These are phyloP conservation scores for Myriangium duriaei DNA, from an alignment of 2,329 filamentous ascomycete species.

Conservation along the genomic window DNA sequence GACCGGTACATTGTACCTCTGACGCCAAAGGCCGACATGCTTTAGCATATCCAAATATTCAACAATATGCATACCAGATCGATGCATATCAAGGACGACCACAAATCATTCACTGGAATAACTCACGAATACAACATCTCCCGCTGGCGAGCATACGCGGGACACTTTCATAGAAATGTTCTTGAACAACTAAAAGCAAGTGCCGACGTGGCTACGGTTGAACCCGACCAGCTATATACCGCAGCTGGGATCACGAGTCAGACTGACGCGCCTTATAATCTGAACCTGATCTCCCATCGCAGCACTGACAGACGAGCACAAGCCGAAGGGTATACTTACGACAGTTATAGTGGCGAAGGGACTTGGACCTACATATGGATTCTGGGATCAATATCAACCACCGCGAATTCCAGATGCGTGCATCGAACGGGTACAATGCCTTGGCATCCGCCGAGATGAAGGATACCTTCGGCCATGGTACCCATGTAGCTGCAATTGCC, in stretches of 20 bases:
- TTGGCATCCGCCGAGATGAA: slow-evolving; percentile 19
- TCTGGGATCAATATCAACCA: slow-evolving; percentile 17
- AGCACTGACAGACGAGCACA: too few species aligned
- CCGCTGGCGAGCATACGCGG: too few species aligned
- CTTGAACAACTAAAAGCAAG: slow-evolving; percentile 10
- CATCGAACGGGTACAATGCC: slow-evolving; percentile 22
- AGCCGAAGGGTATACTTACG: slow-evolving; percentile 11
- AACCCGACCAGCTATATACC: slow-evolving; percentile 10
- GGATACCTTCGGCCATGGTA: slow-evolving; percentile 49
- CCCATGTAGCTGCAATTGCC: slow-evolving; percentile 51
- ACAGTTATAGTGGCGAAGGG: too few species aligned
- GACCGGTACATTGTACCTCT: too few species aligned
- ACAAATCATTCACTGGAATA: too few species aligned
- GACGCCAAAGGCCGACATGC: too few species aligned
- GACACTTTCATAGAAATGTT: slow-evolving; percentile 10
- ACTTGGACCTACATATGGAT: too few species aligned
- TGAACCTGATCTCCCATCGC: slow-evolving; percentile 14
- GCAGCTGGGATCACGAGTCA: slow-evolving; percentile 12
- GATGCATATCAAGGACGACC: too few species aligned
- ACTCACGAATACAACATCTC: too few species aligned
- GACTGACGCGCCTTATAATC: slow-evolving; percentile 14
- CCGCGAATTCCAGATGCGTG: slow-evolving; percentile 25
- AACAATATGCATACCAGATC: too few species aligned
- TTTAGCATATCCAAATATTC: too few species aligned
- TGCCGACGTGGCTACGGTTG: slow-evolving; percentile 9